These are phyloP conservation scores for Naegleria gruberi DNA, from an alignment of 208 protist genomes.

Conservation along the genomic window DNA sequence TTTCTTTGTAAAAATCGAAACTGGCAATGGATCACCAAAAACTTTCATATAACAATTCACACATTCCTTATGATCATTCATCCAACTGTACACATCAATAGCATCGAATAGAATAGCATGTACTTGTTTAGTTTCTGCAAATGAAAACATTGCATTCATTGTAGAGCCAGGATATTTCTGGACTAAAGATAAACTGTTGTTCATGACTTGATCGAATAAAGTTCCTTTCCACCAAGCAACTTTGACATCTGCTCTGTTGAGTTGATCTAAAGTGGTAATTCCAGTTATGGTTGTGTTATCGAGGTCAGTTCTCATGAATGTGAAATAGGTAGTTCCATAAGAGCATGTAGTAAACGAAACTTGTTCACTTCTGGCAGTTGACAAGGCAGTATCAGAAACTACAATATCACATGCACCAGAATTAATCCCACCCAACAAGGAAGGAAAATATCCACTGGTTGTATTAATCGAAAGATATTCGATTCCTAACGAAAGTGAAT, in stretches of 20 bases:
- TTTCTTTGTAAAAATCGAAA: no score
- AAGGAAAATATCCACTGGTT: background rate
- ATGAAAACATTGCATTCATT: no score
- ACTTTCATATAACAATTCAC: no score
- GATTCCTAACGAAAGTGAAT: background rate
- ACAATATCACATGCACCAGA: background rate
- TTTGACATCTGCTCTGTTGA: background rate
- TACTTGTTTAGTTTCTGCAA: no score
- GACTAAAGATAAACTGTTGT: background rate
- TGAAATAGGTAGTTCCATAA: background rate
- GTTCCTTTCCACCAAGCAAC: background rate
- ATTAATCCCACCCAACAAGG: background rate
- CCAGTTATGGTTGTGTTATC: background rate
- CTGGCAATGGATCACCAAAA: no score
- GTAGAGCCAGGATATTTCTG: no score
- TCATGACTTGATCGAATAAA: background rate
- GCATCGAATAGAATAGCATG: no score
- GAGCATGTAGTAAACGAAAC: background rate
- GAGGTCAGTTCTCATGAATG: background rate
- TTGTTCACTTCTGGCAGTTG: background rate
- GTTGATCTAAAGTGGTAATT: background rate
- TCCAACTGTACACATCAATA: no score
- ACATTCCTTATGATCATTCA: no score
- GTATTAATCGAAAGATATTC: background rate
- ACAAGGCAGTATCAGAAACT: background rate